phyloP scores from a whole-genome alignment of 164 flowering plant species.

The Protea cynaroides region DNA sequence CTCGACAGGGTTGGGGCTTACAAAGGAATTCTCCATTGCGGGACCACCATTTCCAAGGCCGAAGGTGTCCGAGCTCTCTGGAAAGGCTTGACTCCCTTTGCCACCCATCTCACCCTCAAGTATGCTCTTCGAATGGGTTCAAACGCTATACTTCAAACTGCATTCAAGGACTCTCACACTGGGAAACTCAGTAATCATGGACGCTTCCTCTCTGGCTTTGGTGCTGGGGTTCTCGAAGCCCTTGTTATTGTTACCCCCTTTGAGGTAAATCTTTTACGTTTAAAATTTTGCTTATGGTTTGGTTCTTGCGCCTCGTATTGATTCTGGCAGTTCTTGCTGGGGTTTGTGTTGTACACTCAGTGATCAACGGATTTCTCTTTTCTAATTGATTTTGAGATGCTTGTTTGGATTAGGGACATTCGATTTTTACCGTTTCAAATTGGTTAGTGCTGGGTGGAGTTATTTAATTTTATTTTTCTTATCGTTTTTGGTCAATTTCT shows the following conservation, averaged over 20 bases:
- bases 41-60: constrained; percentile 44
- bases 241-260: constrained; percentile 92
- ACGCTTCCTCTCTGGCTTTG: constrained; percentile 70
- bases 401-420: too few species aligned
- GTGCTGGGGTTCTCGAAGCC: constrained; percentile 95
- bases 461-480: too few species aligned
- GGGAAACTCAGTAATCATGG: constrained; percentile 62
- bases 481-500: too few species aligned
- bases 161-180: constrained; percentile 66
- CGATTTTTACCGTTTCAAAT: too few species aligned
- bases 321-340: too few species aligned
- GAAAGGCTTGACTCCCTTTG: constrained; percentile 96
- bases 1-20: constrained; percentile 66
- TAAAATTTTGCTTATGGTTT: too few species aligned
- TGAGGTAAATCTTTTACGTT: constrained; percentile 44
- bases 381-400: too few species aligned
- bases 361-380: too few species aligned
- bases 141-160: constrained; percentile 75
- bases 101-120: constrained; percentile 88
- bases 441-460: too few species aligned
- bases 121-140: constrained; percentile 96
- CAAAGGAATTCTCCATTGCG: constrained; percentile 85
- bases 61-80: constrained; percentile 94
- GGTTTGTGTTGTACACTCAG: too few species aligned
- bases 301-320: too few species aligned